These are phyloP conservation scores for Tremella mesenterica DNA, from an alignment of 768 basidiomycete species.

Conservation along the genomic window DNA sequence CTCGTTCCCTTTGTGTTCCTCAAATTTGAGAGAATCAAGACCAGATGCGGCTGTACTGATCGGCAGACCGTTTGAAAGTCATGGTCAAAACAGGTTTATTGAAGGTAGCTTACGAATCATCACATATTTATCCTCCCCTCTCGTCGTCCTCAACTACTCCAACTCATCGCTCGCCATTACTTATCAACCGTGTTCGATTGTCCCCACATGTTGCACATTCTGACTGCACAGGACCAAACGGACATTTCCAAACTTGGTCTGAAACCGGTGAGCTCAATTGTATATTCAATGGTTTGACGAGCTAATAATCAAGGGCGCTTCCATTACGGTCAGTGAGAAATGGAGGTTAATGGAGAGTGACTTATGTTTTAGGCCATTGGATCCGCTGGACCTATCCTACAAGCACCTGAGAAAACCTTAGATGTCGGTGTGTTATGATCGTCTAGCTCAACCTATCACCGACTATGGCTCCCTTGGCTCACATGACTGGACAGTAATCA, in stretches of 20 bases:
- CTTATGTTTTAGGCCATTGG: slow-evolving; percentile 56
- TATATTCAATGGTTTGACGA: neutral
- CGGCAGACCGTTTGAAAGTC: slow-evolving; percentile 83
- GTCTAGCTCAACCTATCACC: neutral
- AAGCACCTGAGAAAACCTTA: slow-evolving; percentile 67
- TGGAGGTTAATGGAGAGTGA: too few species aligned
- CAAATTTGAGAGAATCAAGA: too few species aligned
- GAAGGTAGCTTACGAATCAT: slow-evolving; percentile 54
- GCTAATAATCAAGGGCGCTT: too few species aligned
- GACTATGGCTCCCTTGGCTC: neutral
- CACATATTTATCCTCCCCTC: too few species aligned
- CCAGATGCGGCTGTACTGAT: too few species aligned
- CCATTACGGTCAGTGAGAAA: neutral
- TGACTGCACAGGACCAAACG: neutral
- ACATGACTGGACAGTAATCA: neutral
- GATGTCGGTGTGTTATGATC: slow-evolving; percentile 57
- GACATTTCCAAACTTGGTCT: neutral
- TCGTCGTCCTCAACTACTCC: too few species aligned
- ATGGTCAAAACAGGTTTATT: slow-evolving; percentile 88
- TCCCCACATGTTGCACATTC: neutral
- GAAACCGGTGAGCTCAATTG: neutral
- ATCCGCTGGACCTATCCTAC: slow-evolving; percentile 81
- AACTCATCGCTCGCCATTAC: too few species aligned
- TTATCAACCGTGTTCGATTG: neutral
- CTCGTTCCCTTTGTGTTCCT: too few species aligned